These are phyloP conservation scores for Chloris gayana DNA, from an alignment of 176 grass and related monocot genomes.

Conservation along the genomic window DNA sequence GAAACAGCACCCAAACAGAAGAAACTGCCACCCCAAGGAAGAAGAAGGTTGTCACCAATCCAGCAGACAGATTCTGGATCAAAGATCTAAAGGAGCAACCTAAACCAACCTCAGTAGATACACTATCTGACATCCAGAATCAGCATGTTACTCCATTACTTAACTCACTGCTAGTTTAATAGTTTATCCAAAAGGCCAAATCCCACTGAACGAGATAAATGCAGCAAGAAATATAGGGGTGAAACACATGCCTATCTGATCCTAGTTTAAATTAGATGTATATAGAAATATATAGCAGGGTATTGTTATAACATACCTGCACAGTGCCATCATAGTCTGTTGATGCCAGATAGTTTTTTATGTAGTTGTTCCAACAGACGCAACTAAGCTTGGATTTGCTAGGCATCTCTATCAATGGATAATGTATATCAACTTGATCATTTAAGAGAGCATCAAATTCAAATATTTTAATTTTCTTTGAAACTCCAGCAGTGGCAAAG, in stretches of 20 bases:
- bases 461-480: conserved; percentile 99
- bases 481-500: conserved; percentile 92
- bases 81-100: not conserved
- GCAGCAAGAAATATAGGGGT: conserved; percentile 9
- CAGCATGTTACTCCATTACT: not conserved
- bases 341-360: conserved; percentile 97
- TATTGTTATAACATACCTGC: conserved; percentile 60
- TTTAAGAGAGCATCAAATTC: conserved; percentile 92
- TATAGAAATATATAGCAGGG: conserved; percentile 8
- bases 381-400: conserved; percentile 83
- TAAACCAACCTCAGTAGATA: conserved; percentile 16
- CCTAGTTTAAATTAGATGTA: conserved; percentile 11
- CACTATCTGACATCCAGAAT: conserved; percentile 16
- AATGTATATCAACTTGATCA: conserved; percentile 84
- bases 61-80: conserved; percentile 6
- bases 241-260: conserved; percentile 10
- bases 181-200: conserved; percentile 20
- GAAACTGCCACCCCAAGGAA: conserved; percentile 13
- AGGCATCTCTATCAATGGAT: conserved; percentile 92
- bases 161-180: not conserved
- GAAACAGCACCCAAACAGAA: conserved; percentile 22
- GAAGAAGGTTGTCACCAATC: conserved; percentile 3
- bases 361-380: conserved; percentile 95
- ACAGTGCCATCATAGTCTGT: conserved; percentile 91
- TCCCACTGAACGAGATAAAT: conserved; percentile 8